A percentile compares a stretch with the other conserved stretches of the same genome.
These are phyloP conservation scores for Cenchrus fungigraminus DNA, from an alignment of 176 grass and related monocot genomes.

Conservation along the genomic window DNA sequence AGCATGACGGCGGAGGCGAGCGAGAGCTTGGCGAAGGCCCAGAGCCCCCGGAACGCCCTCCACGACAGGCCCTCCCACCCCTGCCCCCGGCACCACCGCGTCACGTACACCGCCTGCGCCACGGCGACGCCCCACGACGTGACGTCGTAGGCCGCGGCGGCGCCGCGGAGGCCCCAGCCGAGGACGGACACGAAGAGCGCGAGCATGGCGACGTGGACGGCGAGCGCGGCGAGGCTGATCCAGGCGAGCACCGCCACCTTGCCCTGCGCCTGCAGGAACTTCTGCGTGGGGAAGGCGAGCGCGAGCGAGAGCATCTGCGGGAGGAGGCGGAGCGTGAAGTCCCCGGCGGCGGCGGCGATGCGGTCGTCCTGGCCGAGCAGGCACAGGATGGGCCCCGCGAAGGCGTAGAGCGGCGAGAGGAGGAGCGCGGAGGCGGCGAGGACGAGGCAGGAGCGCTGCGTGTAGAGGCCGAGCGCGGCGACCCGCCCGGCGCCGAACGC, in stretches of 20 bases:
- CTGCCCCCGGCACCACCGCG: slow-evolving; percentile 44
- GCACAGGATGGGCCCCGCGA: slow-evolving; percentile 48
- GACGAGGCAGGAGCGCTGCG: slow-evolving; percentile 79
- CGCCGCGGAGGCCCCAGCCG: slow-evolving; percentile 61
- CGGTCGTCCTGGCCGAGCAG: slow-evolving; percentile 61
- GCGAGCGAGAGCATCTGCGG: slow-evolving; percentile 87
- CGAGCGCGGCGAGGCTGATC: slow-evolving; percentile 61
- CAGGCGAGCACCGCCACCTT: slow-evolving; percentile 61
- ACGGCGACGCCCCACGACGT: slow-evolving; percentile 51
- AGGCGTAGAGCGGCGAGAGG: slow-evolving; percentile 68
- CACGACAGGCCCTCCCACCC: slow-evolving; percentile 73
- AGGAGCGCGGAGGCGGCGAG: slow-evolving; percentile 55
- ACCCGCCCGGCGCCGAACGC: slow-evolving; percentile 75
- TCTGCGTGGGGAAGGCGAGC: slow-evolving; percentile 78
- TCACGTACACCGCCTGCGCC: slow-evolving; percentile 51
- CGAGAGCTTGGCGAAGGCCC: slow-evolving; percentile 70
- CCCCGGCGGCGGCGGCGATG: slow-evolving; percentile 59
- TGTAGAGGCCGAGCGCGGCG: slow-evolving; percentile 71
- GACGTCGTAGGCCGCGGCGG: slow-evolving; percentile 59
- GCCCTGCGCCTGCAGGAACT: slow-evolving; percentile 87
- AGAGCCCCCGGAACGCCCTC: slow-evolving; percentile 58
- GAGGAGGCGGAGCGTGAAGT: slow-evolving; percentile 59
- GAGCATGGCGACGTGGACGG: slow-evolving; percentile 58
- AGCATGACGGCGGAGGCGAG: slow-evolving; percentile 83
- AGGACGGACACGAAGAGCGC: slow-evolving; percentile 62